Evolutionary conservation across 1,284 basidiomycete species (phyloP).

Genomic region (Ceraceosorus guamensis): DNA sequence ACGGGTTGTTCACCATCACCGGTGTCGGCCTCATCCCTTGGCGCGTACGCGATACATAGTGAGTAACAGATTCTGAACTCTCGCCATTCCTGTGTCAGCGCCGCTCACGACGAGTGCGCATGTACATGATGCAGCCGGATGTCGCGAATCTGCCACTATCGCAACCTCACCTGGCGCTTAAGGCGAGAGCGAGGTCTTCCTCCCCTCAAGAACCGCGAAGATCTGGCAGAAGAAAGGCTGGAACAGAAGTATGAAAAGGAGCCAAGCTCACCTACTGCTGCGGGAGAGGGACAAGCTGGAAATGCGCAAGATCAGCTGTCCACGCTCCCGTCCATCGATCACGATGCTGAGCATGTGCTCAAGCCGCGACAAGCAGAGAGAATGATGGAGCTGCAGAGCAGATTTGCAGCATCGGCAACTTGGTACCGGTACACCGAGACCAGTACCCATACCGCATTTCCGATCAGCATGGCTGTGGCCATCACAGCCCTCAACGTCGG

Average conservation of each 20-base stretch:
- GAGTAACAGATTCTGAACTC: too few relatives aligned
- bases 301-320: slow-evolving; percentile 1
- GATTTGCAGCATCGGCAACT: slow-evolving; percentile 19
- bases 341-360: slow-evolving; percentile 13
- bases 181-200: slow-evolving; percentile 19
- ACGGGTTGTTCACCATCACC: slow-evolving; percentile 71
- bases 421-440: slow-evolving; percentile 62
- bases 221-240: slow-evolving; percentile 52
- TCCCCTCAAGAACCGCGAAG: slow-evolving; percentile 17
- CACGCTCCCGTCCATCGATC: not conserved
- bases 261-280: not conserved
- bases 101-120: too few relatives aligned
- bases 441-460: slow-evolving; percentile 53
- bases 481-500: slow-evolving; percentile 58
- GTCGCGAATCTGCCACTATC: slow-evolving; percentile 61
- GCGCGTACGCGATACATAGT: slow-evolving; percentile 69
- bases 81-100: too few relatives aligned
- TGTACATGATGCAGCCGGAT: too few relatives aligned
- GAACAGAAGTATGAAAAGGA: slow-evolving; percentile 59
- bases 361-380: slow-evolving; percentile 12
- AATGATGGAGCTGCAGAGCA: slow-evolving; percentile 16
- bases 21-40: slow-evolving; percentile 60
- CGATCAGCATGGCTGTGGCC: slow-evolving; percentile 52
- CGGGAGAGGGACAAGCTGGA: not conserved
- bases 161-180: slow-evolving; percentile 17